Percentiles rank a stretch among this genome's conserved stretches.
These are phyloP conservation scores for Claviceps sp. DNA, from an alignment of 2,329 filamentous ascomycete species.

Conservation along the genomic window DNA sequence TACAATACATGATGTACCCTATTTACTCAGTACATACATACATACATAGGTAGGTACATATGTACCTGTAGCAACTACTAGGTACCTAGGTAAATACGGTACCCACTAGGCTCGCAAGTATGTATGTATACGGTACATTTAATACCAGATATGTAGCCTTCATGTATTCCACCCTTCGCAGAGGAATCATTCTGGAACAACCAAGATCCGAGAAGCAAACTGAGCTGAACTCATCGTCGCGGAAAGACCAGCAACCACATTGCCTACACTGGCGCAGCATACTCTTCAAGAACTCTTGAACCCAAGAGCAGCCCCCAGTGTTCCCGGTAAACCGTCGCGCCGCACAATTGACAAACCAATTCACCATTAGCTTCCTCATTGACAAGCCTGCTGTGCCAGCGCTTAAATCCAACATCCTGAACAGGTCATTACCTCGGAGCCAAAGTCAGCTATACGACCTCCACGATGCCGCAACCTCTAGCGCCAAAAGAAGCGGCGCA, in stretches of 20 bases:
- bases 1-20: too few relatives aligned
- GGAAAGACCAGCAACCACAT: neutral
- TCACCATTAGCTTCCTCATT: too few relatives aligned
- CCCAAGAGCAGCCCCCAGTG: neutral
- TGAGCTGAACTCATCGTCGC: neutral
- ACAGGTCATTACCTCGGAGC: neutral
- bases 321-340: neutral
- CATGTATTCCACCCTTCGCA: neutral
- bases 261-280: neutral
- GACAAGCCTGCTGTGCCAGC: neutral
- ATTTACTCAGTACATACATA: too few relatives aligned
- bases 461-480: constrained; percentile 56
- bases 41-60: too few relatives aligned
- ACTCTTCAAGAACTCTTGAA: too few relatives aligned
- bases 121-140: neutral
- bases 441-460: neutral
- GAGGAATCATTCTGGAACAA: constrained; percentile 5
- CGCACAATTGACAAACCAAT: neutral
- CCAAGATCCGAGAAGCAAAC: constrained; percentile 9
- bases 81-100: too few relatives aligned
- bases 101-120: too few relatives aligned
- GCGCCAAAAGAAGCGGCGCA: constrained; percentile 83
- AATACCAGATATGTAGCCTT: neutral
- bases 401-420: neutral
- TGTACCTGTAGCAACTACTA: too few relatives aligned